These are phyloP conservation scores for Fusarium luffae DNA, from an alignment of 2,329 filamentous ascomycete species.

Conservation along the genomic window DNA sequence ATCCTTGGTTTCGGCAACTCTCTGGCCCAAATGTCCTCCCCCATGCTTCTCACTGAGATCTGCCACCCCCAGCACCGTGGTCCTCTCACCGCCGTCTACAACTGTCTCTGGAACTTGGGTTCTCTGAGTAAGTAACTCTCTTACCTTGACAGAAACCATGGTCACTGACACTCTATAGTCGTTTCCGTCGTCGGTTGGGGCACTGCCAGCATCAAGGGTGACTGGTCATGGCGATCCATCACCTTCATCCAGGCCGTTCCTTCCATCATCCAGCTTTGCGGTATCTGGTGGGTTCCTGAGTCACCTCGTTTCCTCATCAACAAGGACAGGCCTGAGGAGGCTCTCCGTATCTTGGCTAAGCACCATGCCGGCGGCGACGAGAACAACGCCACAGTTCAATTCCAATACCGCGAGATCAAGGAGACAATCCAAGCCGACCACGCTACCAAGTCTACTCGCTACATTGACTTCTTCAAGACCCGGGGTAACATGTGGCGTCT, in stretches of 20 bases:
- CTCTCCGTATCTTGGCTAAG: conserved; percentile 68
- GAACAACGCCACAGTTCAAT: conserved; percentile 70
- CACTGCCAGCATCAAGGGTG: conserved; percentile 64
- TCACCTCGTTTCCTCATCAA: conserved; percentile 73
- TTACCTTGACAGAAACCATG: fast-evolving
- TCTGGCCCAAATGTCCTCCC: conserved; percentile 71
- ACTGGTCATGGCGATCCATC: conserved; percentile 76
- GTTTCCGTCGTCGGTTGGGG: conserved; percentile 73
- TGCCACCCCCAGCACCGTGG: conserved; percentile 76
- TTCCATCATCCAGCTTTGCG: conserved; percentile 70
- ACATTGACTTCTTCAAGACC: conserved; percentile 70
- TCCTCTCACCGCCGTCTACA: conserved; percentile 73
- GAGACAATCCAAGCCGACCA: conserved; percentile 70
- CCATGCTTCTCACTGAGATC: conserved; percentile 72
- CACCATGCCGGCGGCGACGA: conserved; percentile 71
- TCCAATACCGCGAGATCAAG: conserved; percentile 74
- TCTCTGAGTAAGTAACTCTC: conserved; percentile 50
- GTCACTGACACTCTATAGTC: conserved; percentile 44
- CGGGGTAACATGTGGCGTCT: conserved; percentile 73
- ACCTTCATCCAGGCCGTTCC: conserved; percentile 72
- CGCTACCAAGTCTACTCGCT: conserved; percentile 60
- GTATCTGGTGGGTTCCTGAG: conserved; percentile 76
- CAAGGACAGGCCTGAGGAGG: conserved; percentile 72
- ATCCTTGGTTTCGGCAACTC: conserved; percentile 73
- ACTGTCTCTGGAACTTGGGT: conserved; percentile 74